Evolutionary conservation across 371 early-diverging fungal species (phyloP).

Genomic region (Capillidium heterosporum): DNA sequence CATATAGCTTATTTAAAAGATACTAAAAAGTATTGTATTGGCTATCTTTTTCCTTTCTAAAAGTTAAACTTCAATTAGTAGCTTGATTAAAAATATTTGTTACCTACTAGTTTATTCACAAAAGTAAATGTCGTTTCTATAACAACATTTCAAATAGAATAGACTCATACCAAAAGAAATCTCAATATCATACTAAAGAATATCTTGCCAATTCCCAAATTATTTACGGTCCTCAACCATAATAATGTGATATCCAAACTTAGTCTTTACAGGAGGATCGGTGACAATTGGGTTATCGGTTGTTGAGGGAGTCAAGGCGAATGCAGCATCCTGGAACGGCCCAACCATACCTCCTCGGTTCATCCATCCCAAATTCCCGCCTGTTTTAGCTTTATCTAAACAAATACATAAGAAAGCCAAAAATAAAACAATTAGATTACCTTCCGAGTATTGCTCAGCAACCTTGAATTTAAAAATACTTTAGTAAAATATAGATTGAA

Average conservation of each 20-base stretch:
- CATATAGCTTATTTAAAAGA: too few relatives aligned
- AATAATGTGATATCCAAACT: slow-evolving; percentile 15
- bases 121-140: too few relatives aligned
- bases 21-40: too few relatives aligned
- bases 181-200: too few relatives aligned
- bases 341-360: slow-evolving; percentile 78
- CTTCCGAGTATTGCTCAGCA: slow-evolving; percentile 70
- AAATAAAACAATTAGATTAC: slow-evolving; percentile 17
- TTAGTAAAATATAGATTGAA: slow-evolving; percentile 2
- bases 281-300: slow-evolving; percentile 16
- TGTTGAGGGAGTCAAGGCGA: slow-evolving; percentile 55
- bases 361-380: slow-evolving; percentile 70
- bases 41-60: too few relatives aligned
- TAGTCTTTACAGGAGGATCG: slow-evolving; percentile 12
- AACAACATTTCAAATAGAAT: too few relatives aligned
- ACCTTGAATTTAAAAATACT: slow-evolving; percentile 21
- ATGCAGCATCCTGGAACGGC: slow-evolving; percentile 80
- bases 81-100: too few relatives aligned
- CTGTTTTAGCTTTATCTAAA: slow-evolving; percentile 50
- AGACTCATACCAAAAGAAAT: too few relatives aligned
- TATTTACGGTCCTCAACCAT: slow-evolving; percentile 14
- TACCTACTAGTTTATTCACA: too few relatives aligned
- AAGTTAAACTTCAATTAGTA: too few relatives aligned
- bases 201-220: too few relatives aligned
- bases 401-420: neutral